These are phyloP conservation scores for Carex arenaria DNA, from an alignment of 202 grass and related monocot genomes.

Conservation along the genomic window DNA sequence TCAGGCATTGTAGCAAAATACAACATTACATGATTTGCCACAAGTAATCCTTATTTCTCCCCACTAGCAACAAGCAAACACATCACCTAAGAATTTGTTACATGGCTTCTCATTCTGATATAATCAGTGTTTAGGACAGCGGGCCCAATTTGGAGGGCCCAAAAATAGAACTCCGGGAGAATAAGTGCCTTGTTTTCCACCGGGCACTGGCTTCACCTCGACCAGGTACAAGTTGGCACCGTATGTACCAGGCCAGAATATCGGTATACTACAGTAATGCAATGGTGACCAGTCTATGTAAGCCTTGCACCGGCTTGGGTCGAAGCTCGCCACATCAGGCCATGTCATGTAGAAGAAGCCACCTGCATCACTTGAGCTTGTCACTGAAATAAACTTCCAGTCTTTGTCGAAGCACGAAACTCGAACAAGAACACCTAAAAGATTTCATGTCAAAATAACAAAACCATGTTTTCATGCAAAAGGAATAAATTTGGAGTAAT, in stretches of 20 bases:
- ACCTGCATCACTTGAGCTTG: conserved; percentile 20
- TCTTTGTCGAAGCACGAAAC: conserved; percentile 50
- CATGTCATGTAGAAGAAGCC: conserved; percentile 58
- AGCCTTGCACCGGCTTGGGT: conserved; percentile 31
- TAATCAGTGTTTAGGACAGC: conserved; percentile 32
- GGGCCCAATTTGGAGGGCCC: conserved; percentile 9
- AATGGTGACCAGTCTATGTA: conserved; percentile 51
- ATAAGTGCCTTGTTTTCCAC: neutral
- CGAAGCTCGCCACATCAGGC: conserved; percentile 39
- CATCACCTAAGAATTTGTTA: neutral
- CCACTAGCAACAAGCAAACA: neutral
- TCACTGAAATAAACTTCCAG: conserved; percentile 40
- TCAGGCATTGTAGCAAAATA: neutral
- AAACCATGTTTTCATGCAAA: neutral
- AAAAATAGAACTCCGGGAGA: conserved; percentile 51
- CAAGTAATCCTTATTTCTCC: neutral
- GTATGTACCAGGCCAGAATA: conserved; percentile 28
- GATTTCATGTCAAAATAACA: neutral
- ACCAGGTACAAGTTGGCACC: conserved; percentile 6
- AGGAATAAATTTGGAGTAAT: neutral
- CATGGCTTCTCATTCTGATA: neutral
- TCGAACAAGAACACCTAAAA: conserved; percentile 37
- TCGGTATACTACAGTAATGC: conserved; percentile 29
- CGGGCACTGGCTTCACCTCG: neutral
- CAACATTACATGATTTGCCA: neutral